phyloP scores from a whole-genome alignment of 345 rosid genomes.

The Gossypium rotundifolium region DNA sequence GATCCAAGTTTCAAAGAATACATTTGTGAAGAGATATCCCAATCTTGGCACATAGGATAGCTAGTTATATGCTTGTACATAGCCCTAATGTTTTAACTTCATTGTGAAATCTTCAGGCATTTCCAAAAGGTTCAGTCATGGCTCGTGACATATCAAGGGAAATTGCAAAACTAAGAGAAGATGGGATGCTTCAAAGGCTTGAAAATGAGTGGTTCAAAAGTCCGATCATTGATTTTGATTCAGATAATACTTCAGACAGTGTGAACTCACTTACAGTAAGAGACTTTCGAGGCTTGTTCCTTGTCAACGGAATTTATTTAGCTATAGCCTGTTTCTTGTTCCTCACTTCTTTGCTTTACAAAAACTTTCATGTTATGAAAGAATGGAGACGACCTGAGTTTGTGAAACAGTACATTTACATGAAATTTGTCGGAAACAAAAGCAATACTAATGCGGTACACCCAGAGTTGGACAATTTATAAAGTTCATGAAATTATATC shows the following conservation, averaged over 20 bases:
- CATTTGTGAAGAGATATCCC: no score
- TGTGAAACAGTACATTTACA: background rate
- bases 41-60: no score
- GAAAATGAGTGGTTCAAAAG: constrained; percentile 15
- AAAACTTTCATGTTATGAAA: background rate
- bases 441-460: background rate
- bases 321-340: constrained; percentile 17
- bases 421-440: background rate
- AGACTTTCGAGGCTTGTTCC: constrained; percentile 30
- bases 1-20: no score
- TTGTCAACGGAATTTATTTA: constrained; percentile 22
- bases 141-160: constrained; percentile 26
- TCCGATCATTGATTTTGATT: background rate
- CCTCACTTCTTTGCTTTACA: constrained; percentile 1
- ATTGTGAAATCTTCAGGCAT: constrained; percentile 14
- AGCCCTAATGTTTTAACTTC: background rate
- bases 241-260: background rate
- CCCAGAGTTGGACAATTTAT: background rate
- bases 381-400: background rate
- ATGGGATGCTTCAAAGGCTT: constrained; percentile 15
- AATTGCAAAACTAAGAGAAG: constrained; percentile 27
- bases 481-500: background rate
- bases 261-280: constrained; percentile 10
- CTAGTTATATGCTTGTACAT: no score
- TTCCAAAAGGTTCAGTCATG: constrained; percentile 27